Evolutionary conservation across 108 stramenopile species (phyloP), one percentile per base, ranked within the genome.

Genomic region (Cyclotella baltica): DNA sequence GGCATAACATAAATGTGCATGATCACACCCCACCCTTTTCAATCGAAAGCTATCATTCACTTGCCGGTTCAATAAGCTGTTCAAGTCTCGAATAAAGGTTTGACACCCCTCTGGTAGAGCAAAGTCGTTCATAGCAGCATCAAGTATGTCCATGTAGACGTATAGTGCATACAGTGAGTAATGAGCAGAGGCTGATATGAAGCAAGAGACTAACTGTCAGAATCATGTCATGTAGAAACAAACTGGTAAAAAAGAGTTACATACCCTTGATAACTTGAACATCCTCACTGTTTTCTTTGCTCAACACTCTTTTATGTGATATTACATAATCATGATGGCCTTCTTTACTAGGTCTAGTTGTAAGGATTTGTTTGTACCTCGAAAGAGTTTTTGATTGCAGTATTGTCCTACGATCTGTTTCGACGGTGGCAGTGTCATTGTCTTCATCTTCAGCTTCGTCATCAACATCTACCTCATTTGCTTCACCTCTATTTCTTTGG

Each of bases 111-210:
- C 47, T 9, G 69, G 48, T 20, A 82, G 43, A 33, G 25, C 67
- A 40, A 82, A 70, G 56, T 76, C 75, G 43, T 55, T 30, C 19
- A 70, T 2, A 16, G 73, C 80, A 18, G 68, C 68, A 19, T 70
- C 62, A n/a, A 23, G 50, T 8, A 81, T 70, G 15, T 69, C 68
- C 1, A 55, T 59, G n/a, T 81, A 81, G 1, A 75, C 64, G 25
- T 70, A 58, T 31, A 68, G 35, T 9, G 80, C 80, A 51, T 81
- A 81, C 3, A 48, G 23, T 8, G 67, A 81, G 70, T 69, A 81
- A 31, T 81, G 80, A 1, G 73, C 68, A 19, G 69, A 55, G 23
- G 61, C 61, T 34, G 5, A 46, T 15, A 23, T 6, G 3, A 43
- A 38, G 27, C 11, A 40, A 19, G 11, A 73, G 50, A 10, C 37